These are phyloP conservation scores for Cucurbita argyrosperma DNA, from an alignment of 306 rosid genomes.

Conservation along the genomic window DNA sequence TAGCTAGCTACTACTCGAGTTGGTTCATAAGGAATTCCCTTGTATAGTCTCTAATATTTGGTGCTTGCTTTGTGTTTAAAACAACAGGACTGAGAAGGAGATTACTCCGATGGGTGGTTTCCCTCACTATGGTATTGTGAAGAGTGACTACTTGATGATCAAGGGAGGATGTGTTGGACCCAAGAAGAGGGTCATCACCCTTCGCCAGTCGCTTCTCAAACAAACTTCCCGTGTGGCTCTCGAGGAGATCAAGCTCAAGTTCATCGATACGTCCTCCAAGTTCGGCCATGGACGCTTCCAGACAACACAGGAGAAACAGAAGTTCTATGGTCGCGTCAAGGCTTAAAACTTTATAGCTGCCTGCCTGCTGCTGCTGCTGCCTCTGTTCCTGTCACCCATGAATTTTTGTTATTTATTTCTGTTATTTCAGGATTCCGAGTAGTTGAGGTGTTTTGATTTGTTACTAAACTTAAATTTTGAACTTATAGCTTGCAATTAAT, in stretches of 20 bases:
- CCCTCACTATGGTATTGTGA: conserved; percentile 81
- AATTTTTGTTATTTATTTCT: conserved; percentile 1
- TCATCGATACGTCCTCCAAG: conserved; percentile 74
- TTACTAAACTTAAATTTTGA: background rate
- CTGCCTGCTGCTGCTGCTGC: background rate
- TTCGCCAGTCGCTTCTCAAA: conserved; percentile 74
- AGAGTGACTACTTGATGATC: conserved; percentile 54
- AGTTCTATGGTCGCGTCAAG: conserved; percentile 71
- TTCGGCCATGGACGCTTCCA: conserved; percentile 89
- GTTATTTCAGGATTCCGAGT: background rate
- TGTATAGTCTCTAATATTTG: background rate
- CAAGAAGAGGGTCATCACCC: conserved; percentile 65
- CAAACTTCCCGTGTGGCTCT: conserved; percentile 66
- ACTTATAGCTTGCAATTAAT: background rate
- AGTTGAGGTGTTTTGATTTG: background rate
- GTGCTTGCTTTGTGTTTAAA: background rate
- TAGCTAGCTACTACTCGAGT: background rate
- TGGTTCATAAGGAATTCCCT: background rate
- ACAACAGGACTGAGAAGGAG: conserved; percentile 75
- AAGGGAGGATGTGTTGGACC: conserved; percentile 81
- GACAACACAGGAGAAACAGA: conserved; percentile 70
- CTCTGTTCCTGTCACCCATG: background rate
- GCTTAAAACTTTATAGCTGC: conserved; percentile 18
- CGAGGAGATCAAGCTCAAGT: conserved; percentile 78
- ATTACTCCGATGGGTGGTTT: conserved; percentile 84